phyloP scores from a whole-genome alignment of 768 basidiomycete genomes.

The Suillus cothurnatus region DNA sequence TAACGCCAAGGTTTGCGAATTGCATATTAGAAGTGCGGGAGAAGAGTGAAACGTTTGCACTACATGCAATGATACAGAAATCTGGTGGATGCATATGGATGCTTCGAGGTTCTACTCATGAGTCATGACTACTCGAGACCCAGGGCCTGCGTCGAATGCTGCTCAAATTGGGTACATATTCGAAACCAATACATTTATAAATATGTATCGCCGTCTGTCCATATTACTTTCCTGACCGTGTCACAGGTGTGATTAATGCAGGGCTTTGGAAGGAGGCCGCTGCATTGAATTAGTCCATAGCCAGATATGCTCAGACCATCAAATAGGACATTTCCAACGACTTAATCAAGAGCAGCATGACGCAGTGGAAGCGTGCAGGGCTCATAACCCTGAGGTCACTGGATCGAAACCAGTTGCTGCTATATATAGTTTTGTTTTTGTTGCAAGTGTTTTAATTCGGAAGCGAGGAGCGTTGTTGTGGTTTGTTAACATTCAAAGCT shows the following conservation, averaged over 20 bases:
- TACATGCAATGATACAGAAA: background rate
- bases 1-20: background rate
- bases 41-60: background rate
- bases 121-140: too few species aligned
- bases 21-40: background rate
- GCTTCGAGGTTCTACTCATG: background rate
- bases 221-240: too few species aligned
- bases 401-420: constrained; percentile 36
- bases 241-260: background rate
- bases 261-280: background rate
- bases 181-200: too few species aligned
- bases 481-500: constrained; percentile 9
- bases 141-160: too few species aligned
- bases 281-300: background rate
- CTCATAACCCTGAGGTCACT: constrained; percentile 33
- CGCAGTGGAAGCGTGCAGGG: constrained; percentile 33
- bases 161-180: too few species aligned
- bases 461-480: constrained; percentile 9
- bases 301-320: background rate
- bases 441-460: background rate
- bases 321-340: too few species aligned
- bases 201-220: too few species aligned
- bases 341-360: constrained; percentile 23
- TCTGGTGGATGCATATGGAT: background rate
- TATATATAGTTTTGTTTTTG: constrained; percentile 10